Evolutionary conservation across 306 rosid species (phyloP).

Genomic region (Betula pendula): DNA sequence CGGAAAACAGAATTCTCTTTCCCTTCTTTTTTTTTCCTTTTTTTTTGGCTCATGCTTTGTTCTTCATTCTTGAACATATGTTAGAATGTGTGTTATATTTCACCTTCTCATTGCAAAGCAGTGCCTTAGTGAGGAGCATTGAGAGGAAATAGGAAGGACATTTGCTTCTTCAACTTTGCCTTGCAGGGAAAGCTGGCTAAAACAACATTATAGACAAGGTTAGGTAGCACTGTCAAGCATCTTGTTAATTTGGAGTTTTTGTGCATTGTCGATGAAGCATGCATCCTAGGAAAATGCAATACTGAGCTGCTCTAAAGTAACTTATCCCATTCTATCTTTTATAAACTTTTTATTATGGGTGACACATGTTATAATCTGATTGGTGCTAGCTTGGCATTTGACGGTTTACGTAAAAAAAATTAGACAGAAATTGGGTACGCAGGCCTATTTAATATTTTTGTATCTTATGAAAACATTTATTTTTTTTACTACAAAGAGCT

Average conservation of each 20-base stretch:
- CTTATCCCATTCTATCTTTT: not conserved
- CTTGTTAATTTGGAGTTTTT: not conserved
- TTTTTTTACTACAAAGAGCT: no score
- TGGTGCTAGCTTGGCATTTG: no score
- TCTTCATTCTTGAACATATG: not conserved
- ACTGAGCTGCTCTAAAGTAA: not conserved
- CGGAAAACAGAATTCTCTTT: slow-evolving; percentile 17
- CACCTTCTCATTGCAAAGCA: not conserved
- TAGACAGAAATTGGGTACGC: no score
- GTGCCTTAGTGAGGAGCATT: not conserved
- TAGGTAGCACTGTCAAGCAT: not conserved
- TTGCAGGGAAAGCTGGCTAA: not conserved
- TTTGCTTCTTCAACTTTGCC: not conserved
- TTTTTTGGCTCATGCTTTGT: not conserved
- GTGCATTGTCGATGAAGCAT: not conserved
- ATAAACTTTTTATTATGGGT: no score
- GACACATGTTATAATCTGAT: not conserved
- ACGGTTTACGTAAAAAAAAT: no score
- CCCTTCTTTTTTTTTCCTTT: slow-evolving; percentile 15
- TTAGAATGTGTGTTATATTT: not conserved
- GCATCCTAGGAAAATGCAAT: not conserved
- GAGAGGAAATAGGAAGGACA: not conserved
- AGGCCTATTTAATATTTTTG: no score
- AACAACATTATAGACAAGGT: no score
- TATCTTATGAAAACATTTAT: no score